Base-by-base conservation (phyloP, 2,329 filamentous ascomycete genomes). In the Trichoderma sp. region DNA sequence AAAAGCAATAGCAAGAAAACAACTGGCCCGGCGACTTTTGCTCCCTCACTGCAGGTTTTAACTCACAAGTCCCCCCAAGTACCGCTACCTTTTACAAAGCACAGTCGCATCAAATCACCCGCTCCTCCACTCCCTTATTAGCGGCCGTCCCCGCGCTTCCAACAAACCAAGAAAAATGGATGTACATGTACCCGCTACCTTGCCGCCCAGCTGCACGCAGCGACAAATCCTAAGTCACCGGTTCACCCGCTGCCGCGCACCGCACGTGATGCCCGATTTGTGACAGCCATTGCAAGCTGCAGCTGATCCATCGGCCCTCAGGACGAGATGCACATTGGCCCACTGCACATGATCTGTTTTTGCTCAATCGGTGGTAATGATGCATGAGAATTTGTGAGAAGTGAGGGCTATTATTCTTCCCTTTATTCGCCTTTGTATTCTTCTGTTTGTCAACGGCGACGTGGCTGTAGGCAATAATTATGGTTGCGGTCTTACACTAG, bases 221-320 rank as follows among this genome's bases (percentile, higher is more conserved):
- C 61, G n/a, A 6, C 28, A 23, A 55, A 39, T 28, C 12, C 9
- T n/a, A 36, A 36, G 68, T 43, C 61, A 57, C 68, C 43, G 61
- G 68, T 71, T 71, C 68, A 13, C 50, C 47, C 34, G 17, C 30
- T 17, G 47, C 43, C 39, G 59, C 26, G 17, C 13, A 23, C 26
- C 26, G 61, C 68, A 71, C 68, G 68, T 71, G 68, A 71, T 58
- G 50, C 50, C 32, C 39, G 50, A 34, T 43, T 30, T 58, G 64
- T 67, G 64, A 67, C 53, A 34, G 64, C 50, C 64, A 43, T 67
- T 34, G 34, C 34, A 36, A 36, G 34, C 34, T 36, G 64, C 64
- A 57, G 47, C 64, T 58, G 36, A 64, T 64, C 30, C 50, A 39
- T 55, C 15, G 39, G 50, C 9, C 32, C 15, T n/a, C 39, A 23